phyloP scores from a whole-genome alignment of 352 stramenopile species.

The Thalassiosira livingstoniorum region DNA sequence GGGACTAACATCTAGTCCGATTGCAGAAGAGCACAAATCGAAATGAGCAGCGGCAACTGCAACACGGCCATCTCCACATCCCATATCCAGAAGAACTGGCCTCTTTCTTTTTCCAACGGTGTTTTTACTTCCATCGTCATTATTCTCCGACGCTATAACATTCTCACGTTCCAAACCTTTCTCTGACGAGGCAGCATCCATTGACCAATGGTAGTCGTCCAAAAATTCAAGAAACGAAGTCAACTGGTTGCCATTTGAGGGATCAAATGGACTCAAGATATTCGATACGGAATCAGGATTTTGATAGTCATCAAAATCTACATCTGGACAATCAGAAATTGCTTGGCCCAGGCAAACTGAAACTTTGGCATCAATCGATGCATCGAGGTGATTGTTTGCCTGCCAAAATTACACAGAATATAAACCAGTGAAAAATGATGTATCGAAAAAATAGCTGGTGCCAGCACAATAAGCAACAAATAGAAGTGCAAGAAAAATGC shows the following conservation, averaged over 20 bases:
- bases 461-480: no score
- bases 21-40: neutral
- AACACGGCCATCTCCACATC: constrained; percentile 4
- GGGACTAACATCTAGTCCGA: constrained; percentile 6
- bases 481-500: no score
- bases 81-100: constrained; percentile 8
- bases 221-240: neutral
- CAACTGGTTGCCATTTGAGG: neutral
- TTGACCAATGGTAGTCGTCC: neutral
- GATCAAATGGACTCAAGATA: no score
- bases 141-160: neutral
- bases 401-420: no score
- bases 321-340: no score
- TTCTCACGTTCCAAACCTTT: neutral
- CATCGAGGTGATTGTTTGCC: no score
- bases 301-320: no score
- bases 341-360: no score
- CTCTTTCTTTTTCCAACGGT: neutral
- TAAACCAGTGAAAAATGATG: no score
- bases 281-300: no score
- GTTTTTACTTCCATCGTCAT: neutral
- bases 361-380: no score
- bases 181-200: neutral
- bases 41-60: constrained; percentile 6
- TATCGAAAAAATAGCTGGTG: no score